Percentiles rank a stretch among this genome's conserved stretches.
Evolutionary conservation across 352 stramenopile species (phyloP).

Genomic region (Phytophthora tentaculata): DNA sequence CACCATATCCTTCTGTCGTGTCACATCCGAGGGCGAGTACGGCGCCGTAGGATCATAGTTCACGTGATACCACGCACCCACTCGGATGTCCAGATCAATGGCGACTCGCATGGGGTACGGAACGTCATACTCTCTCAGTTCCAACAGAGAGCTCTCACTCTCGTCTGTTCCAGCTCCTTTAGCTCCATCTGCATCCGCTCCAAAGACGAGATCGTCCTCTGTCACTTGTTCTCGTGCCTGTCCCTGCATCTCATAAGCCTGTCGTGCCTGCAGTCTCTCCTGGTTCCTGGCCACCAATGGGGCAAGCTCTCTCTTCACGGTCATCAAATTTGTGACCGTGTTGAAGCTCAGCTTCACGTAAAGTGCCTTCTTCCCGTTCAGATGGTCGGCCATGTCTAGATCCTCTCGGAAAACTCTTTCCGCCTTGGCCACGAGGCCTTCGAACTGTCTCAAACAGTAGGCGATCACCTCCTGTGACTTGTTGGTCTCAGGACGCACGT

Average conservation of each 20-base stretch:
- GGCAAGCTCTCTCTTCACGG: slow-evolving; percentile 66
- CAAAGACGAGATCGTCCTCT: slow-evolving; percentile 54
- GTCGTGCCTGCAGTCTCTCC: slow-evolving; percentile 54
- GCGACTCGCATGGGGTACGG: slow-evolving; percentile 96
- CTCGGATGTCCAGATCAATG: slow-evolving; percentile 96
- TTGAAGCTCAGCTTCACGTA: slow-evolving; percentile 93
- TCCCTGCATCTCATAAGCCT: slow-evolving; percentile 77
- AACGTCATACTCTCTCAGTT: slow-evolving; percentile 99
- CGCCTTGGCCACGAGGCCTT: slow-evolving; percentile 82
- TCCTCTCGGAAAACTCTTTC: slow-evolving; percentile 88
- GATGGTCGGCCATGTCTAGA: slow-evolving; percentile 91
- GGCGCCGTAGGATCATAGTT: slow-evolving; percentile 71
- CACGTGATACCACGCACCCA: slow-evolving; percentile 98
- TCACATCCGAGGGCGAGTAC: slow-evolving; percentile 58
- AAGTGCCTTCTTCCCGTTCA: slow-evolving; percentile 84
- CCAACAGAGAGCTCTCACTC: slow-evolving; percentile 79
- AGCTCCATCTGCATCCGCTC: slow-evolving; percentile 17
- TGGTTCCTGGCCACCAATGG: slow-evolving; percentile 76
- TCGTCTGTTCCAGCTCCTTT: slow-evolving; percentile 52
- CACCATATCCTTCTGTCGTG: slow-evolving; percentile 85
- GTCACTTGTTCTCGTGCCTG: slow-evolving; percentile 43
- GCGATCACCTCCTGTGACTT: slow-evolving; percentile 75
- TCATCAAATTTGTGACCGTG: slow-evolving; percentile 77
- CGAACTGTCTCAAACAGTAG: slow-evolving; percentile 87
- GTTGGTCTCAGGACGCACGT: slow-evolving; percentile 79